Evolutionary conservation across 106 monocot genomes (phyloP).

Genomic region (Platanthera zijinensis): DNA sequence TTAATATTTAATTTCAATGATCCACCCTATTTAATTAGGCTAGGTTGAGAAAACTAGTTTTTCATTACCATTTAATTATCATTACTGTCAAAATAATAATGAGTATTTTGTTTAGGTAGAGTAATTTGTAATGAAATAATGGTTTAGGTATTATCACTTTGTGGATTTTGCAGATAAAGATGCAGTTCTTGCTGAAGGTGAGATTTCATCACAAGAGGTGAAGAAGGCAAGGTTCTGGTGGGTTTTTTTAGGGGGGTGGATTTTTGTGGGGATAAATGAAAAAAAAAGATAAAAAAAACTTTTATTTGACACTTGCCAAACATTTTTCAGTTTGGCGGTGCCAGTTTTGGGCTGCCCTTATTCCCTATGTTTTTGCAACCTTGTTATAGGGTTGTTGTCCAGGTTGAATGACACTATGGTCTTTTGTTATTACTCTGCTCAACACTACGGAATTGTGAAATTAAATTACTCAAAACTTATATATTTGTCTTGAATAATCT

Average conservation of each 20-base stretch:
- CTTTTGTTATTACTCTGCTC: background rate
- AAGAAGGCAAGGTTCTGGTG: constrained; percentile 1
- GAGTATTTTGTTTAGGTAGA: too few species aligned
- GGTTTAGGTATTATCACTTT: background rate
- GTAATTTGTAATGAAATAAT: background rate
- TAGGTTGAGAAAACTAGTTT: too few species aligned
- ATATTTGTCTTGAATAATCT: too few species aligned
- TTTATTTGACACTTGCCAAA: background rate
- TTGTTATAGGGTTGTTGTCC: background rate
- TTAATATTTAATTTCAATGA: too few species aligned
- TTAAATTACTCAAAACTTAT: too few species aligned
- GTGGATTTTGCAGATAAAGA: constrained; percentile 54
- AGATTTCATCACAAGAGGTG: constrained; percentile 89
- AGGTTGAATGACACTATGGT: background rate
- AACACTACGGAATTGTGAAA: too few species aligned
- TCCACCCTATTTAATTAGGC: too few species aligned
- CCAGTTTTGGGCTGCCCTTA: background rate
- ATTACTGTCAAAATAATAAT: too few species aligned
- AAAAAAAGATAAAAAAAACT: background rate
- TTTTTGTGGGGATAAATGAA: background rate
- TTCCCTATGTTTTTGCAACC: background rate
- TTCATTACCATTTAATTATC: too few species aligned
- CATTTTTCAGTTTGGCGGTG: background rate
- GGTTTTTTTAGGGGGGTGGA: background rate
- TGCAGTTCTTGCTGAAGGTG: constrained; percentile 97